These are phyloP conservation scores for Gossypium laxum DNA, from an alignment of 441 rosid genomes.

Conservation along the genomic window DNA sequence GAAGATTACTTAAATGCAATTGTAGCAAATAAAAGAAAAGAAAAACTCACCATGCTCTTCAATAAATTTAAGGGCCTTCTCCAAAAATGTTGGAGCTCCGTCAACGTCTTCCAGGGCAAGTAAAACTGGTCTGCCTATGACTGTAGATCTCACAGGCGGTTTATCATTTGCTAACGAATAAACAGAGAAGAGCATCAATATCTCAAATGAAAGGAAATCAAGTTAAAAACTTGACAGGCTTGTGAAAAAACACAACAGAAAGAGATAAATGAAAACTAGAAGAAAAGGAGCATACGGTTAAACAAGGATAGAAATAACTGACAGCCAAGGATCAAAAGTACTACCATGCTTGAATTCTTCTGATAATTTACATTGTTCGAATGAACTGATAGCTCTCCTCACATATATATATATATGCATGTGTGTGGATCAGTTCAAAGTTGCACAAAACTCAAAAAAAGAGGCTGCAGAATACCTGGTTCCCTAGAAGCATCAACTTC, in stretches of 20 bases:
- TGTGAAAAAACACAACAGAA: background rate
- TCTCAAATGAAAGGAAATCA: background rate
- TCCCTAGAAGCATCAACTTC: conserved; percentile 42
- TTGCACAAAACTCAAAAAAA: background rate
- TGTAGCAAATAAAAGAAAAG: background rate
- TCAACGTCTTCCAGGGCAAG: conserved; percentile 95
- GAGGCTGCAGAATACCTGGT: conserved; percentile 36
- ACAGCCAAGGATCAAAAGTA: background rate
- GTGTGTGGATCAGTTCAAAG: background rate
- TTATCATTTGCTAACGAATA: conserved; percentile 49
- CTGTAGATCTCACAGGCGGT: conserved; percentile 42
- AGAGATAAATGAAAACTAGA: background rate
- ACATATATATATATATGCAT: background rate
- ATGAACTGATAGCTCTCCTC: background rate
- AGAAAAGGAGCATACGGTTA: background rate
- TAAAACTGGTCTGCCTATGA: conserved; percentile 75
- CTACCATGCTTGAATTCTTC: background rate
- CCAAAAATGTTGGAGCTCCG: conserved; percentile 95
- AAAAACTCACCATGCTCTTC: conserved; percentile 76
- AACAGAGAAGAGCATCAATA: conserved; percentile 16
- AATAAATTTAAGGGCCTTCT: conserved; percentile 83
- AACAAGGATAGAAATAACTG: background rate
- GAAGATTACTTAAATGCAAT: conserved; percentile 3
- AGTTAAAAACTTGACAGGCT: background rate
- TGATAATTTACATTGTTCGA: background rate